Percentiles rank a stretch among this genome's conserved stretches.
Evolutionary conservation across 2,329 filamentous ascomycete genomes (phyloP).

Genomic region (Huntiella abstrusa): DNA sequence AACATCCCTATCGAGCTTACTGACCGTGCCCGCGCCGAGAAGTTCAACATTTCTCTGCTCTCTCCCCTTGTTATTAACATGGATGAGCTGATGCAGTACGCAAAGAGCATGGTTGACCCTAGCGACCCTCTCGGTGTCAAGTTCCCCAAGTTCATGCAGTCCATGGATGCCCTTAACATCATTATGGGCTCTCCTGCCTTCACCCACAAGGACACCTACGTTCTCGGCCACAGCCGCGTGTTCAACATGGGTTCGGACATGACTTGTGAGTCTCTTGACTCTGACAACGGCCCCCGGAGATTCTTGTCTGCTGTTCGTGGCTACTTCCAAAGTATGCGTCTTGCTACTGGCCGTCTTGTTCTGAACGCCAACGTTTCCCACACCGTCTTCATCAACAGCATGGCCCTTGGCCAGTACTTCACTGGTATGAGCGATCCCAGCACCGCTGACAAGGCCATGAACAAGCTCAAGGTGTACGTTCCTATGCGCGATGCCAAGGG

Average conservation of each 20-base stretch:
- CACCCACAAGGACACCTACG: conserved; percentile 18
- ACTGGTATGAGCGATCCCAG: conserved; percentile 18
- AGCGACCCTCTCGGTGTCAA: conserved; percentile 15
- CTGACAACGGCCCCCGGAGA: conserved; percentile 14
- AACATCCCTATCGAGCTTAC: conserved; percentile 5
- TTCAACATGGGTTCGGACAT: conserved; percentile 20
- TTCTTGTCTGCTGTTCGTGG: conserved; percentile 25
- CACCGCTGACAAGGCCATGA: conserved; percentile 28
- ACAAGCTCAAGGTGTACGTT: conserved; percentile 5
- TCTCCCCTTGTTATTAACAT: conserved; percentile 19
- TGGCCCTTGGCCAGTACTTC: conserved; percentile 10
- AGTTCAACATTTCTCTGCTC: conserved; percentile 24
- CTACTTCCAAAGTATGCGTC: conserved; percentile 35
- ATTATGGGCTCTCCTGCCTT: conserved; percentile 29
- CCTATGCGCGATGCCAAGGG: conserved; percentile 4
- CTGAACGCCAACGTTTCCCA: conserved; percentile 37
- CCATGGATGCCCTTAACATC: conserved; percentile 32
- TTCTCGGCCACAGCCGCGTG: conserved; percentile 29
- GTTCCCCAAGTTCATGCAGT: conserved; percentile 30
- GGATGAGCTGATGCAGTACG: conserved; percentile 24
- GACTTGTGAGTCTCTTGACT: conserved; percentile 8
- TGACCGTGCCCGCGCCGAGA: conserved; percentile 19
- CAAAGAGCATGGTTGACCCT: conserved; percentile 24
- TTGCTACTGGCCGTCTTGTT: conserved; percentile 33
- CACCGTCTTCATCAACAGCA: conserved; percentile 25